Evolutionary conservation across 169 alveolate genomes (phyloP).

Genomic region (Plasmodium falciparum): DNA sequence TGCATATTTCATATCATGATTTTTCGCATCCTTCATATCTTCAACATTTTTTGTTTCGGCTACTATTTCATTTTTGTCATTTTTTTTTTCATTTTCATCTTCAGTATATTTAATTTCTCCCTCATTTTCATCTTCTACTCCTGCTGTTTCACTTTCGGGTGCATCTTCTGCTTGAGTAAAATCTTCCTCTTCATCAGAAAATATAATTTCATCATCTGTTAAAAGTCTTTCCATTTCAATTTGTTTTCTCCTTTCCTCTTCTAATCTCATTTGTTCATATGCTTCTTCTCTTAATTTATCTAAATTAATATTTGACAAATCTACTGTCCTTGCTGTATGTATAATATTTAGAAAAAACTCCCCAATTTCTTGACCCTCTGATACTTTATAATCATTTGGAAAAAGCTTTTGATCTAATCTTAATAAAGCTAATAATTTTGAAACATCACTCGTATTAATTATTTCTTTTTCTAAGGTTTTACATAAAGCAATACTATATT

Average conservation of each 20-base stretch:
- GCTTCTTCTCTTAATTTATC: constrained; percentile 78
- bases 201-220: constrained; percentile 75
- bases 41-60: too few species aligned
- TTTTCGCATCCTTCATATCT: too few species aligned
- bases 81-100: constrained; percentile 4
- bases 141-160: constrained; percentile 3
- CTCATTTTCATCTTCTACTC: background rate
- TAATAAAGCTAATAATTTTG: constrained; percentile 77
- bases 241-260: constrained; percentile 82
- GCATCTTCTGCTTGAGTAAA: constrained; percentile 16
- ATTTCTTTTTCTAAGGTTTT: constrained; percentile 76
- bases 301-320: constrained; percentile 73
- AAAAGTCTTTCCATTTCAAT: constrained; percentile 59
- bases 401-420: constrained; percentile 81
- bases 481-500: constrained; percentile 83
- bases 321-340: constrained; percentile 69
- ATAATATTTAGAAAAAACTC: constrained; percentile 81
- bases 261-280: constrained; percentile 78
- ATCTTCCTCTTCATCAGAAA: constrained; percentile 76
- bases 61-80: background rate
- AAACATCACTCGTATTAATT: constrained; percentile 80
- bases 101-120: background rate
- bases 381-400: constrained; percentile 78
- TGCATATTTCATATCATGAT: too few species aligned
- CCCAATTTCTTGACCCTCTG: constrained; percentile 72